Evolutionary conservation across 2,329 filamentous ascomycete genomes (phyloP).

Genomic region (Fusarium tricinctum): DNA sequence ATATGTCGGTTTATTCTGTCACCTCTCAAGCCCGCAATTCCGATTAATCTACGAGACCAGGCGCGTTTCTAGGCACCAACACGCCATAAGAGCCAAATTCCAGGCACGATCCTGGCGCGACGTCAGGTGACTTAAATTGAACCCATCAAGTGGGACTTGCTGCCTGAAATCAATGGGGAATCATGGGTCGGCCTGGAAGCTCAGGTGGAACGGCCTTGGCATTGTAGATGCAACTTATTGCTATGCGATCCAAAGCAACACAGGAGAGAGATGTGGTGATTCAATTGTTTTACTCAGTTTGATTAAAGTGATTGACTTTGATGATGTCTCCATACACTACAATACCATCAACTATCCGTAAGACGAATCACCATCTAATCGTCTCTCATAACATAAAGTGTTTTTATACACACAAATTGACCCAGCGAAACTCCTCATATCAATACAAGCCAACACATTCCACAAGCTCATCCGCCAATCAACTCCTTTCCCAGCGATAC

Average conservation of each 20-base stretch:
- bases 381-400: background rate
- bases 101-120: constrained; percentile 46
- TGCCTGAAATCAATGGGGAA: constrained; percentile 36
- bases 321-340: background rate
- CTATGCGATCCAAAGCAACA: too few relatives aligned
- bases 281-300: background rate
- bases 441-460: background rate
- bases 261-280: background rate
- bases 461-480: background rate
- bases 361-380: background rate
- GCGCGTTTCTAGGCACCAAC: constrained; percentile 49
- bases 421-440: background rate
- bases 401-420: background rate
- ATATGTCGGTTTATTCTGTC: constrained; percentile 30
- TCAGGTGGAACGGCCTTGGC: constrained; percentile 1
- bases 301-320: background rate
- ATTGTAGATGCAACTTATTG: background rate
- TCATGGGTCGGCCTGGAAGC: constrained; percentile 8
- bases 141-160: constrained; percentile 19
- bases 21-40: background rate
- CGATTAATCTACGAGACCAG: constrained; percentile 1
- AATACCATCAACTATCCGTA: background rate
- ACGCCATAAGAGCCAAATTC: constrained; percentile 18
- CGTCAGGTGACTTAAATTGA: constrained; percentile 47
- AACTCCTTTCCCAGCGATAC: too few relatives aligned